Percentiles rank a stretch among this genome's conserved stretches.
Evolutionary conservation across 768 basidiomycete species (phyloP).

Genomic region (Suillus subalutaceus): DNA sequence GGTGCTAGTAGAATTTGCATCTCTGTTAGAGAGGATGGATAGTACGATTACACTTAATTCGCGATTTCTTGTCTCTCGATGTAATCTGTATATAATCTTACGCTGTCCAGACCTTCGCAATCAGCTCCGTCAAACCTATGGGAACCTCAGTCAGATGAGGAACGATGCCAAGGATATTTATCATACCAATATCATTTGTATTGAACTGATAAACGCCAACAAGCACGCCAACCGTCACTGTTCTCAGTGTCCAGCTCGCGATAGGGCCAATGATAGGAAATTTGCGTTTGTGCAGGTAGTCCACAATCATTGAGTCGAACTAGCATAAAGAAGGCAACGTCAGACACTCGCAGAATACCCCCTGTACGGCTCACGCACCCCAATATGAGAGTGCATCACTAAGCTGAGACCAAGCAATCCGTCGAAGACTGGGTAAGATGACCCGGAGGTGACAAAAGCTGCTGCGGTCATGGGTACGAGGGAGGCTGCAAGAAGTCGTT

Average conservation of each 20-base stretch:
- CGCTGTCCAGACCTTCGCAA: slow-evolving; percentile 82
- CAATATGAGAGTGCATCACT: slow-evolving; percentile 95
- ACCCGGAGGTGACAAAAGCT: slow-evolving; percentile 78
- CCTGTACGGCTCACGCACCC: slow-evolving; percentile 53
- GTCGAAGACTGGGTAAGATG: slow-evolving; percentile 83
- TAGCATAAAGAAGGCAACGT: slow-evolving; percentile 30
- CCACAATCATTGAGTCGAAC: slow-evolving; percentile 79
- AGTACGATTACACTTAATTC: slow-evolving; percentile 13
- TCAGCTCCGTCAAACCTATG: slow-evolving; percentile 83
- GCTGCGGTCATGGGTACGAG: slow-evolving; percentile 93
- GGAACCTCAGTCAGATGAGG: not conserved
- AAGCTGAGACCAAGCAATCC: slow-evolving; percentile 86
- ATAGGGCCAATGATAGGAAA: slow-evolving; percentile 80
- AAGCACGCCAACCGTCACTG: slow-evolving; percentile 77
- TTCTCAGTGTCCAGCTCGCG: slow-evolving; percentile 74
- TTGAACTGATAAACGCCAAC: slow-evolving; percentile 98
- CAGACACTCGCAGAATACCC: not conserved
- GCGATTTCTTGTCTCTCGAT: slow-evolving; percentile 6
- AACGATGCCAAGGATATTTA: slow-evolving; percentile 8
- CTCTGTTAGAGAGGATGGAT: slow-evolving; percentile 15
- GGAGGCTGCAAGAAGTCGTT: slow-evolving; percentile 85
- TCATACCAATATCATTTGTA: slow-evolving; percentile 95
- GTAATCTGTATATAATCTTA: slow-evolving; percentile 33
- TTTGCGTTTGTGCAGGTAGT: slow-evolving; percentile 94
- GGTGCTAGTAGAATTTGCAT: slow-evolving; percentile 25